phyloP scores from a whole-genome alignment of 805 yeast species.

The Ogataea wickerhamii region DNA sequence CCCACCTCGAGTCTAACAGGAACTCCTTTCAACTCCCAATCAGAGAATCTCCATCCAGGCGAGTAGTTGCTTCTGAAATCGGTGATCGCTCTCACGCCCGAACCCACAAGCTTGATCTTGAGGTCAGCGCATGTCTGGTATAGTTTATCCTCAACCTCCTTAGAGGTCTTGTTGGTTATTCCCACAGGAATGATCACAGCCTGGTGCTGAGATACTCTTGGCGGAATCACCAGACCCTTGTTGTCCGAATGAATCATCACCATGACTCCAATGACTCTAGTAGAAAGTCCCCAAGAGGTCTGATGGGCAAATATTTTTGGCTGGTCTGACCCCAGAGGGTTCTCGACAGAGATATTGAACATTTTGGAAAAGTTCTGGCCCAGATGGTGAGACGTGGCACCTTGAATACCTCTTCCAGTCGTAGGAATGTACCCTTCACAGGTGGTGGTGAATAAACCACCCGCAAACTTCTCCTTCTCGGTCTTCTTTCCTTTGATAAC shows the following conservation, averaged over 20 bases:
- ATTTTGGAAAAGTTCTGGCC: constrained; percentile 98
- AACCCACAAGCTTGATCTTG: constrained; percentile 55
- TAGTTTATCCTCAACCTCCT: constrained; percentile 68
- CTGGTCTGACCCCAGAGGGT: constrained; percentile 84
- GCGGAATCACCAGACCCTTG: constrained; percentile 97
- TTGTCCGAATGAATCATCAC: constrained; percentile 98
- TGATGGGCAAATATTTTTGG: constrained; percentile 89
- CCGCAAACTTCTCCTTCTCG: constrained; percentile 97
- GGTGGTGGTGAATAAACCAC: constrained; percentile 94
- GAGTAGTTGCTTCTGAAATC: constrained; percentile 94
- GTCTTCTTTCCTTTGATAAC: constrained; percentile 94
- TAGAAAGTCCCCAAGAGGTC: constrained; percentile 98
- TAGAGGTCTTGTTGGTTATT: constrained; percentile 78
- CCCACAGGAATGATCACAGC: constrained; percentile 95
- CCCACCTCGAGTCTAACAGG: constrained; percentile 95
- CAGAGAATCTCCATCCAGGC: constrained; percentile 98
- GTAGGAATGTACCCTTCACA: constrained; percentile 96
- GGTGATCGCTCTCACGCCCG: constrained; percentile 71
- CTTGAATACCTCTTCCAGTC: constrained; percentile 99
- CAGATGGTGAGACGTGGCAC: constrained; percentile 96
- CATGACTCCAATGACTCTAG: constrained; percentile 99
- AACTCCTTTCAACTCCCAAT: constrained; percentile 93
- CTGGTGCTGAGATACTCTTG: constrained; percentile 91
- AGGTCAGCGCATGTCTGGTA: constrained; percentile 66
- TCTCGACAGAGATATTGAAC: constrained; percentile 94